A percentile compares a stretch with the other conserved stretches of the same genome.
Conservation (phyloP, 106 monocot species). For the Hemerocallis citrina region DNA sequence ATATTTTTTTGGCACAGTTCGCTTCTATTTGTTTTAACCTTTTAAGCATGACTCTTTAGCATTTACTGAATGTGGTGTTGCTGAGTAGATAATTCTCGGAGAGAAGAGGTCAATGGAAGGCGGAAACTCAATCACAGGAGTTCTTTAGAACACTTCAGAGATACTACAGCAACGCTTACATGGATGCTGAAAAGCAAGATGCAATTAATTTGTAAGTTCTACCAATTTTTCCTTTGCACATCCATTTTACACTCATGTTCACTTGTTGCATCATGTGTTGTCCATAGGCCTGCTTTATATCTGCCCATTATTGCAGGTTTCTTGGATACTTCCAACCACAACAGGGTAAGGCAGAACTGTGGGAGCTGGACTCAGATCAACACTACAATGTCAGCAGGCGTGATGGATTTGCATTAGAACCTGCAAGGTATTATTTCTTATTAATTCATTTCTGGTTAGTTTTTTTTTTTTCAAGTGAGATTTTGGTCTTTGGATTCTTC, state of each 20-base stretch:
- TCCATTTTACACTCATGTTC: background rate
- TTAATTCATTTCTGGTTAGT: too few species aligned
- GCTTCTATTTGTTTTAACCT: too few species aligned
- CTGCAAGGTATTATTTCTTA: slow-evolving; percentile 48
- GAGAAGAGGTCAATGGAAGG: slow-evolving; percentile 95
- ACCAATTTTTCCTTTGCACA: slow-evolving; percentile 1
- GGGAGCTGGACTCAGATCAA: slow-evolving; percentile 73
- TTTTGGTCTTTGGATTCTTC: too few species aligned
- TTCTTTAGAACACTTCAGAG: slow-evolving; percentile 80
- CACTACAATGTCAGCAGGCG: slow-evolving; percentile 44
- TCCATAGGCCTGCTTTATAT: background rate
- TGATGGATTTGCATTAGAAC: slow-evolving; percentile 33
- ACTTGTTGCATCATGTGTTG: background rate
- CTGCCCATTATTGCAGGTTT: slow-evolving; percentile 45
- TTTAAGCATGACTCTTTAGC: background rate
- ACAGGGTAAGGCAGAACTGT: slow-evolving; percentile 58
- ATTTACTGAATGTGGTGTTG: background rate
- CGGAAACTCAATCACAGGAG: slow-evolving; percentile 90
- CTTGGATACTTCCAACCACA: slow-evolving; percentile 88
- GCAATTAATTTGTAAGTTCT: slow-evolving; percentile 86
- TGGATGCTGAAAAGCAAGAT: slow-evolving; percentile 94
- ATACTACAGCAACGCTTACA: slow-evolving; percentile 87
- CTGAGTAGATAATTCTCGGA: slow-evolving; percentile 78
- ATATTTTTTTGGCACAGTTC: too few species aligned
- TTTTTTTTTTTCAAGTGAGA: too few species aligned